Base-by-base conservation (phyloP, 768 basidiomycete genomes). In the Lactarius hatsudake region DNA sequence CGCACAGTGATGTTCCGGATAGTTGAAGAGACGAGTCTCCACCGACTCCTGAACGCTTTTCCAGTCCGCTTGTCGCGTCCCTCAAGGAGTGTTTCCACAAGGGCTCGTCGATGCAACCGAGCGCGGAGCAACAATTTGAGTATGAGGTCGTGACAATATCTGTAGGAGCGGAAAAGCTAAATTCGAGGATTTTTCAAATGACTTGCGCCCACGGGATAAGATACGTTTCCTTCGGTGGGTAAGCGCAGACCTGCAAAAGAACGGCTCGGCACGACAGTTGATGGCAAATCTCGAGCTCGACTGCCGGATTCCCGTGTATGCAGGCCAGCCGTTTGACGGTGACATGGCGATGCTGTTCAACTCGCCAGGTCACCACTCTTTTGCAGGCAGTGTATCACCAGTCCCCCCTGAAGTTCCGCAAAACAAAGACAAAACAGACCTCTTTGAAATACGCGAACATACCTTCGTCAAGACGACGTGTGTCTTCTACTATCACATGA, bases 141-240 rank as follows among this genome's bases (percentile, higher is more conserved):
- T 96, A 98, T 77, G 84, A 86, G 15, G 98, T 12, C 28, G 20
- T 34, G 34, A 34, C 34, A 28, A 42, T 40, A 40, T 51, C 42
- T 61, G 42, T 23, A 34, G 34, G 34, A 34, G 10, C n/a, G 55
- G n/a, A 40, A 48, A 23, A n/a, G 5, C 48, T 51, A 51, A 51
- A 51, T 26, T 42, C 56, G 61, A 9, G 45, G 28, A 20, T 57
- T 58, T 61, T 60, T 23, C 66, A 36, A 65, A 90, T 88, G 89
- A 94, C 72, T 80, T 96, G 38, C 90, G 92, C 28, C 91, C 91
- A 59, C 91, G 96, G 74, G 96, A 98, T 74, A 95, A 93, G 73
- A 92, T 98, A 42, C 96, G 96, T 10, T 97, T 97, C 82, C 81
- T 97, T 15, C 88, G 94, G 40, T 89, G 96, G 3, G 89, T 97